phyloP scores from a whole-genome alignment of 768 basidiomycete genomes.

The Boletus coccyginus region DNA sequence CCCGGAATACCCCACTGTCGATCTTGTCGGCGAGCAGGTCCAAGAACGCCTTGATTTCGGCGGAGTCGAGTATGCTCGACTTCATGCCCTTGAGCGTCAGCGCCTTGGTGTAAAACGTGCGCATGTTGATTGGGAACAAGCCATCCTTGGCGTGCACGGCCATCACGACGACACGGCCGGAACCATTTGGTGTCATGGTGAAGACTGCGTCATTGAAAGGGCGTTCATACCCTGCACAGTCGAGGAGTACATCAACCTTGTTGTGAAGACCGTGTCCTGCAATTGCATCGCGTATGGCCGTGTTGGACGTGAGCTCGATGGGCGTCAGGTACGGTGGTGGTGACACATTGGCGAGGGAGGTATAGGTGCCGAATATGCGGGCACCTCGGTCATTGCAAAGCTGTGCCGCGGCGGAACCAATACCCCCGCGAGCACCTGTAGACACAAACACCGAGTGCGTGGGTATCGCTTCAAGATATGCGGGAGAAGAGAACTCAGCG shows the following conservation, averaged over 20 bases:
- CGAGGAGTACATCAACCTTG: constrained; percentile 33
- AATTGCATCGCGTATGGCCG: constrained; percentile 31
- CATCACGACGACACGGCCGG: constrained; percentile 35
- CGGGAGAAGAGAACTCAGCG: not conserved
- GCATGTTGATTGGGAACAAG: constrained; percentile 30
- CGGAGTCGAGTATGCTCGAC: constrained; percentile 23
- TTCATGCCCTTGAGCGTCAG: constrained; percentile 32
- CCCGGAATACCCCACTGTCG: constrained; percentile 26
- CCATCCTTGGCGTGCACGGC: constrained; percentile 34
- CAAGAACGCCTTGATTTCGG: constrained; percentile 27
- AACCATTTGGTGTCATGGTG: constrained; percentile 32
- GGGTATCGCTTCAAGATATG: not conserved
- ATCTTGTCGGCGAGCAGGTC: constrained; percentile 31
- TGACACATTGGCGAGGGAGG: constrained; percentile 23
- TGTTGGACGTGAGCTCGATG: constrained; percentile 30
- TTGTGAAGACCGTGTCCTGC: constrained; percentile 24
- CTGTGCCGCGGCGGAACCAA: constrained; percentile 34
- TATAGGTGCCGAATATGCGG: constrained; percentile 34
- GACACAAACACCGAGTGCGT: not conserved
- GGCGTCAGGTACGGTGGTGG: constrained; percentile 31
- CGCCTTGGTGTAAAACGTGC: constrained; percentile 30
- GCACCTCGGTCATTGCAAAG: constrained; percentile 32
- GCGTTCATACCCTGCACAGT: constrained; percentile 33
- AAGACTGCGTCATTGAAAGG: constrained; percentile 34
- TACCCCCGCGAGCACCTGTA: constrained; percentile 35